Evolutionary conservation across 192 early-diverging fungal genomes (phyloP).

Genomic region (Podila minutissima): DNA sequence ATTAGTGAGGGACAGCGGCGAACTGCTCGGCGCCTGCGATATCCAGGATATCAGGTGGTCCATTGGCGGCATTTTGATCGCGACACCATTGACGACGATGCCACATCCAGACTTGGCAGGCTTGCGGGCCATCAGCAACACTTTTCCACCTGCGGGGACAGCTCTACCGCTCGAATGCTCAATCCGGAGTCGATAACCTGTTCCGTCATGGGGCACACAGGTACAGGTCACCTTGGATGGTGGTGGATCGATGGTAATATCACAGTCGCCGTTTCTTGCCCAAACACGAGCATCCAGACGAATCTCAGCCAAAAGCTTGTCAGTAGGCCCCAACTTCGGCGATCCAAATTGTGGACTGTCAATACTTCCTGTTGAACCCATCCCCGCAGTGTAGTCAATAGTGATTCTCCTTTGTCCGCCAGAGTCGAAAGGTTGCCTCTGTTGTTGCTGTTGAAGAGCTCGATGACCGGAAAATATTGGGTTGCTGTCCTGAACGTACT

Average conservation of each 20-base stretch:
- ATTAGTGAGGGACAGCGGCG: slow-evolving; percentile 4
- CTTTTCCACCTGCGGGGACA: slow-evolving; percentile 56
- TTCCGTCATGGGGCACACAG: slow-evolving; percentile 48
- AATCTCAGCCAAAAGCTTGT: slow-evolving; percentile 50
- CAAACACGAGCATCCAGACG: slow-evolving; percentile 51
- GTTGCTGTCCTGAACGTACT: slow-evolving; percentile 48
- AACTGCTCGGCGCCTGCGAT: slow-evolving; percentile 7
- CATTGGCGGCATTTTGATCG: slow-evolving; percentile 40
- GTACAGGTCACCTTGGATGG: slow-evolving; percentile 50
- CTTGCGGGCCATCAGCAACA: slow-evolving; percentile 49
- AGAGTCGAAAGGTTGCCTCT: neutral
- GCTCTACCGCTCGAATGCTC: slow-evolving; percentile 55
- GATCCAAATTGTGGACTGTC: slow-evolving; percentile 14
- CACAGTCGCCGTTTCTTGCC: slow-evolving; percentile 45
- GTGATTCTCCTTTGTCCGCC: slow-evolving; percentile 25
- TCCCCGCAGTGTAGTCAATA: slow-evolving; percentile 7
- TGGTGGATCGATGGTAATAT: slow-evolving; percentile 59
- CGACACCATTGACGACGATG: slow-evolving; percentile 39
- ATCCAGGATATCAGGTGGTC: slow-evolving; percentile 41
- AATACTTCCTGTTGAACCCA: neutral
- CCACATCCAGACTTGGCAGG: slow-evolving; percentile 42
- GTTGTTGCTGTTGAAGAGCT: slow-evolving; percentile 30
- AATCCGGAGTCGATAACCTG: slow-evolving; percentile 53
- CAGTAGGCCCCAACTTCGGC: slow-evolving; percentile 26
- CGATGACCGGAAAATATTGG: slow-evolving; percentile 47